Base-by-base conservation (phyloP, 2,329 filamentous ascomycete genomes). In the Cytospora leucostoma region DNA sequence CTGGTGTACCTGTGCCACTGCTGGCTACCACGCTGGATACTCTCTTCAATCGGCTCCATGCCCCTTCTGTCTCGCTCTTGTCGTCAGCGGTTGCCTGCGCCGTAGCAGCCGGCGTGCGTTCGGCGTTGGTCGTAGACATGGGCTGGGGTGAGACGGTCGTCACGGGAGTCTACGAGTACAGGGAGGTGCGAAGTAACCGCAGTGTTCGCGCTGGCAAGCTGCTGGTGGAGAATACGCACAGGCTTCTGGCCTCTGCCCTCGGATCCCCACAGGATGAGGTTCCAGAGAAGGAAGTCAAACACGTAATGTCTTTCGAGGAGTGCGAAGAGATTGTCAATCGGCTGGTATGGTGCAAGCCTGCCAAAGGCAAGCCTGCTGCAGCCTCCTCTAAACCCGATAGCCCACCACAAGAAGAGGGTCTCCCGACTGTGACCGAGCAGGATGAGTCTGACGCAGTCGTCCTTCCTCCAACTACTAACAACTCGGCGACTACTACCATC, bases 61-160 rank as follows among this genome's bases (percentile, higher is more conserved):
- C 90, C 17, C 91, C 93, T 0, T 88, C 86, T 27, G 84, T 98
- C 67, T 93, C 92, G 2, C 81, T 99, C 50, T 79, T 97, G 71
- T 92, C 93, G 1, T 84, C 86, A 0, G 86, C 94, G 0, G 84
- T 92, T 21, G 88, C 95, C 75, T 82, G 87, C 1, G 81, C 89
- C 7, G 84, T 93, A 3, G 90, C 89, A 8, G 93, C 93, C 7
- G 95, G 95, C 0, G 79, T 96, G 49, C 87, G 95, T 15, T 92
- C 91, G n/a, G 92, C 89, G 1, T 75, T 99, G 50, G 86, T 98
- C 0, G 82, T 99, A 44, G 93, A 99, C 71, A 83, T 99, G 65
- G 95, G 94, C 51, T 99, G 95, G 95, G 84, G 88, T 50, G 95
- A 98, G 75, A 96, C 93, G 0, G 84, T 89, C 0, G 85, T 96